Evolutionary conservation across 495 filamentous ascomycete species (phyloP), one percentile per base, ranked within the genome.

Genomic region (Astrothelium macrocarpum): DNA sequence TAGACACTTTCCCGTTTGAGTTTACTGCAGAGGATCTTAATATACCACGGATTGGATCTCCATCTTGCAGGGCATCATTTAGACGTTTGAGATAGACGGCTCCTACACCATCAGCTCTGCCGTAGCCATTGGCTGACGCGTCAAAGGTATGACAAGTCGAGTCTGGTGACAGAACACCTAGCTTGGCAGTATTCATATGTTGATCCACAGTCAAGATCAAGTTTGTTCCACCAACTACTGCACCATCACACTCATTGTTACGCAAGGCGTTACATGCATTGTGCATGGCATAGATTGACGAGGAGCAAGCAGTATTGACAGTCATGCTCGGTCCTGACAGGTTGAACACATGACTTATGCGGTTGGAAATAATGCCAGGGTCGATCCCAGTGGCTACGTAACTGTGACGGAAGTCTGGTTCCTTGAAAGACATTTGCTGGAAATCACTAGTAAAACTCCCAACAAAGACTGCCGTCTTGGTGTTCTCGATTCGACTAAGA

Each of bases 271-370:
- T 31, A 28, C 16, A 16, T 10, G 36, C 64, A 2, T 58, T 1
- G 45, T 66, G 64, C 14, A 66, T 29, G 9, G 53, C 34, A 20
- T 58, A 46, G 45, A 66, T 31, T 3, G 59, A 56, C 1, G 78
- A 76, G 0, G 78, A 81, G 63, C 84, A 85, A 1, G 79, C 83
- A 0, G 81, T 83, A 64, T 80, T 79, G 29, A 84, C 67, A 12
- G 76, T 75, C 59, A 79, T 71, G 60, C 77, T 79, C 2, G 78
- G 74, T 0, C 81, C 82, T 32, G 71, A 69, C 9, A 81, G 74
- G 60, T 82, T 74, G 59, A 74, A 81, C 66, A 80, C 80, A 31
- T 75, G 78, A 12, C 78, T 77, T 3, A 84, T 70, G 1, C 81
- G 28, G 56, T 59, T 59, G 10, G 16, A 2, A 31, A 59, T 7